phyloP scores from a whole-genome alignment of 495 filamentous ascomycete genomes.

The Penicillium cinerascens region DNA sequence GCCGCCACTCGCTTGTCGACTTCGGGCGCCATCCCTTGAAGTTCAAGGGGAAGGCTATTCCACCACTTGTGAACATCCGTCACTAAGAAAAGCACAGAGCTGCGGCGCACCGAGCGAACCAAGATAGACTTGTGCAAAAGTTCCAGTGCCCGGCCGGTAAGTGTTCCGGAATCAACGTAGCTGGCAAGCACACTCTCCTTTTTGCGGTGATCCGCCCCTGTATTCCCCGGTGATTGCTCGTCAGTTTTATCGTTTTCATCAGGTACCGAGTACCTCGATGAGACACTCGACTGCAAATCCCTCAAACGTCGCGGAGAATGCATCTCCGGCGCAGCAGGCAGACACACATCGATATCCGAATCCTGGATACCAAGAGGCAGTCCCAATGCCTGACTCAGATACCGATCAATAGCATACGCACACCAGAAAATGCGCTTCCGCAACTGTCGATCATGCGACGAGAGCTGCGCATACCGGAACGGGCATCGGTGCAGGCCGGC shows the following conservation, averaged over 20 bases:
- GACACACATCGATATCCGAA: conserved; percentile 42
- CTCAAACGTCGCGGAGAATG: conserved; percentile 22
- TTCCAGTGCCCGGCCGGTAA: conserved; percentile 39
- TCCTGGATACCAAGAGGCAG: conserved; percentile 43
- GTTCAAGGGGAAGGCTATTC: conserved; percentile 35
- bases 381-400: conserved; percentile 46
- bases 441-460: conserved; percentile 38
- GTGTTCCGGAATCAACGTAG: conserved; percentile 39
- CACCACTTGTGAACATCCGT: conserved; percentile 47
- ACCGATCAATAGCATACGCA: conserved; percentile 48
- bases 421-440: conserved; percentile 51
- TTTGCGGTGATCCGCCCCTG: conserved; percentile 10
- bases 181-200: conserved; percentile 35
- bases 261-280: background rate
- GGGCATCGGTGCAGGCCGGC: conserved; percentile 43
- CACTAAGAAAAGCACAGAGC: conserved; percentile 34
- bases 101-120: conserved; percentile 34
- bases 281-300: background rate
- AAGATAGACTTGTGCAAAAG: conserved; percentile 43
- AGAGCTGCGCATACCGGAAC: conserved; percentile 40
- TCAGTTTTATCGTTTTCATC: background rate
- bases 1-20: background rate
- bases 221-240: background rate
- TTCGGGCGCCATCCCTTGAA: conserved; percentile 16
- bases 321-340: conserved; percentile 28